Evolutionary conservation across 768 basidiomycete species (phyloP), one percentile per base, ranked within the genome.

Genomic region (Hypholoma fasciculare): DNA sequence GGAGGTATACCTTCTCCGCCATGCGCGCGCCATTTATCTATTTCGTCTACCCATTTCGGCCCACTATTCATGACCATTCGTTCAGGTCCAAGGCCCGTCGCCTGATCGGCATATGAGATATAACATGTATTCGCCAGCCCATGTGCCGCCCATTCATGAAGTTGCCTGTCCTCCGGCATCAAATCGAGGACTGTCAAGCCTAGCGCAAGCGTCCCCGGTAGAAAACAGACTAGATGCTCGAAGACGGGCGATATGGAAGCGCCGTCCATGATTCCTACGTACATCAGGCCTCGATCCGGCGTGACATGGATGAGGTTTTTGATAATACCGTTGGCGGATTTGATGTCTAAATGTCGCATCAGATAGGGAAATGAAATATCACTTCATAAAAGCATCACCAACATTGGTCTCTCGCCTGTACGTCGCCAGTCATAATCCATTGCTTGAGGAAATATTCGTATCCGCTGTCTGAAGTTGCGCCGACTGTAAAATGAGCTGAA

Each of bases 151-250:
- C 87, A 89, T 50, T 78, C 65, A 65, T 91, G 88, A 17, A 83
- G 69, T 50, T 86, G 69, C 34, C 70, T 72, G 8, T 72, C 72
- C 4, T 67, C 59, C 2, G 62, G 54, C 0, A 73, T 49, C 13
- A 80, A 71, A 42, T 71, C 67, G 36, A 87, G 76, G 3, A 77
- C 78, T 56, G 80, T 72, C 2, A 78, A 82, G n/a, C 87, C 88
- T 6, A 89, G 78, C 0, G 85, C 83, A 49, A 90, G 75, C 17
- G 87, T 71, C 0, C 87, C 87, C 0, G 87, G 84, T 39, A 88
- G 79, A 77, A 87, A 89, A 68, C 87, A 89, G 1, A 86, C 82
- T 23, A 89, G 78, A 63, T 90, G 88, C 66, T 90, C 87, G 54
- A 87, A 76, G 26, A 69, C 72, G 61, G 82, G 78, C 1, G 73